Evolutionary conservation across 495 filamentous ascomycete species (phyloP), one percentile per base, ranked within the genome.

Genomic region (Peziza echinospora): DNA sequence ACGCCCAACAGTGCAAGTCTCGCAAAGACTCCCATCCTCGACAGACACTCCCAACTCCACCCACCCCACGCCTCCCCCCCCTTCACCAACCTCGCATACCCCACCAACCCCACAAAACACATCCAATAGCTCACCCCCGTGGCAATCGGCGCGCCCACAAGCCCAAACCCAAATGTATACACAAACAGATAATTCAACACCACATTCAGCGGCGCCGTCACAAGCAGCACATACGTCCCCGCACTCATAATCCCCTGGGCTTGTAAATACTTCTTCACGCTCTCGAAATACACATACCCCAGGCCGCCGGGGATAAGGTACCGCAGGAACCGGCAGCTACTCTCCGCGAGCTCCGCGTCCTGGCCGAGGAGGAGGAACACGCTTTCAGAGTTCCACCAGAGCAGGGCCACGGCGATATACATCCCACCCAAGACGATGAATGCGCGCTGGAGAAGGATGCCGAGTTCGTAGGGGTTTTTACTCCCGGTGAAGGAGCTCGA

Each of bases 21-120:
- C 2, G 80, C 68, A 53, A 94, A 94, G 0, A 76, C 78, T 24
- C 74, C 62, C 17, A 80, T 64, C 54, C 84, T 79, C 17, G 69
- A 62, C 25, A 82, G 53, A 17, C 76, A 78, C 21, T 69, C 68
- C 2, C 68, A 65, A 5, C 75, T 72, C 67, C 84, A 79, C 2
- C 85, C 86, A 49, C 80, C 78, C 86, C 86, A 94, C 63, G 86
- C 85, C 48, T 85, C 71, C 41, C 68, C 76, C 1, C 86, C 86
- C 22, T 71, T 65, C 41, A 91, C 58, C 51, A 85, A 84, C 13
- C 73, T 64, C 19, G 84, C 69, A 57, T 93, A 93, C 30, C 85
- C 82, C 23, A 78, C 57, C 42, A 85, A 71, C 7, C 93, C 67
- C 23, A 78, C 61, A 13, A 86, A 44, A 0, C 83, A 81, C 52